Conservation (phyloP, 352 stramenopile genomes). For the Globisporangium heterothallicum region DNA sequence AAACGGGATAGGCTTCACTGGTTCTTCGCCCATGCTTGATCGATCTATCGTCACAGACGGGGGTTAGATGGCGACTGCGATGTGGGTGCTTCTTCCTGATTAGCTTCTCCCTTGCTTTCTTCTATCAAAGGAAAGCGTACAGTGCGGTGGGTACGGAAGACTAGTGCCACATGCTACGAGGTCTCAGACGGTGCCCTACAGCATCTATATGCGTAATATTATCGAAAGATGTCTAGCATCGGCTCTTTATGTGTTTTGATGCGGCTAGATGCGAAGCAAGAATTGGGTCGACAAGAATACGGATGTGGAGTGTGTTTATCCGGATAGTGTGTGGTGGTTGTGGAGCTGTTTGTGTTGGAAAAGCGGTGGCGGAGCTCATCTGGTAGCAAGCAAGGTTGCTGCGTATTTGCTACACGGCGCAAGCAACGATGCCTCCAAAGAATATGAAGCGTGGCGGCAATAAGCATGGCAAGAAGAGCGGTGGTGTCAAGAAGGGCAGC, state of each 20-base stretch:
- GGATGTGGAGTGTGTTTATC: background rate
- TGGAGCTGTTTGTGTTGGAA: background rate
- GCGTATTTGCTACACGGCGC: slow-evolving; percentile 13
- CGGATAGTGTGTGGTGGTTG: background rate
- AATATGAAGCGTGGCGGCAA: slow-evolving; percentile 15
- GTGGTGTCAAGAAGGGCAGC: slow-evolving; percentile 15
- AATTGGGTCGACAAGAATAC: background rate
- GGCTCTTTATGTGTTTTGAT: background rate
- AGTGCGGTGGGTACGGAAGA: background rate
- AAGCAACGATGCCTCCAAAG: slow-evolving; percentile 7
- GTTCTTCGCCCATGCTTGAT: slow-evolving; percentile 30
- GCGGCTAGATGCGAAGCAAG: background rate
- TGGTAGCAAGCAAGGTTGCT: background rate
- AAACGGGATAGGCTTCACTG: slow-evolving; percentile 66
- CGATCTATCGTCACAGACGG: slow-evolving; percentile 2
- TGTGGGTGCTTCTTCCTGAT: background rate
- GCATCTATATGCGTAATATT: background rate
- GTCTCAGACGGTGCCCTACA: background rate
- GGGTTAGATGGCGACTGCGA: background rate
- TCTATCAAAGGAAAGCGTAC: slow-evolving; percentile 3
- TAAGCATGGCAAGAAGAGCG: slow-evolving; percentile 23
- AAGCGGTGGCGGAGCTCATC: slow-evolving; percentile 1
- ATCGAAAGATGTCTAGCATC: background rate
- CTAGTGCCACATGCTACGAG: background rate
- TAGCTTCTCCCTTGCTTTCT: background rate